Base-by-base conservation (phyloP, 1,284 basidiomycete species). In the Malassezia equina region DNA sequence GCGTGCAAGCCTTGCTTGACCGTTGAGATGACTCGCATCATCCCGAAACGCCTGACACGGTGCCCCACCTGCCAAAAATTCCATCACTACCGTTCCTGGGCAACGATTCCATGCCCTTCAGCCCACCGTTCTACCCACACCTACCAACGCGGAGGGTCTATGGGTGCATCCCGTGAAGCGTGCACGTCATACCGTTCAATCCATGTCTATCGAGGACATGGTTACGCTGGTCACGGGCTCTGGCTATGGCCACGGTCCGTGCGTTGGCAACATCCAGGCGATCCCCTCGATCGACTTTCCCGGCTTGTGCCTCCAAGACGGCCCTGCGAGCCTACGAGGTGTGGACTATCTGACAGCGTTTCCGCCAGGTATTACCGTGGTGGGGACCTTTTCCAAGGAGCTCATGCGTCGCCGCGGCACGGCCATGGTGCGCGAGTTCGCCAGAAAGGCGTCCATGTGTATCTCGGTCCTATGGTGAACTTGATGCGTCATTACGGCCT, bases 371-470 rank as follows among this genome's bases (percentile, higher is more conserved):
- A 82, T 87, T 75, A 87, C 86, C 66, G 80, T 79, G 8, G 85
- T 83, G 5, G 78, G 84, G 12, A 85, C 86, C 2, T 81, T 78
- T 75, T 84, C 85, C 70, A 81, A 83, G 44, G 80, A 81, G 12
- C 77, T 90, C 32, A 83, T 89, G 42, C 84, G 85, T 56, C 73
- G 78, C 17, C 82, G 88, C 28, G 88, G 86, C 15, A 64, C 81
- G 9, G 84, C 81, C 49, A 84, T 90, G 81, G 88, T 86, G 28
- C 69, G 78, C 42, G 88, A 93, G 76, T 83, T 84, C 79, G 80
- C 58, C 83, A 80, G 34, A 89, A 90, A 71, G 89, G 89, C 40
- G 83, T 85, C 53, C 81, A 91, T 66, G 79, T 85, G 53, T 81
- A 80, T 7, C 77, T 86, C 7, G 83, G 83, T 7, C 71, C 71